Evolutionary conservation across 306 rosid species (phyloP), one percentile per base, ranked within the genome.

Genomic region (Corylus americana): DNA sequence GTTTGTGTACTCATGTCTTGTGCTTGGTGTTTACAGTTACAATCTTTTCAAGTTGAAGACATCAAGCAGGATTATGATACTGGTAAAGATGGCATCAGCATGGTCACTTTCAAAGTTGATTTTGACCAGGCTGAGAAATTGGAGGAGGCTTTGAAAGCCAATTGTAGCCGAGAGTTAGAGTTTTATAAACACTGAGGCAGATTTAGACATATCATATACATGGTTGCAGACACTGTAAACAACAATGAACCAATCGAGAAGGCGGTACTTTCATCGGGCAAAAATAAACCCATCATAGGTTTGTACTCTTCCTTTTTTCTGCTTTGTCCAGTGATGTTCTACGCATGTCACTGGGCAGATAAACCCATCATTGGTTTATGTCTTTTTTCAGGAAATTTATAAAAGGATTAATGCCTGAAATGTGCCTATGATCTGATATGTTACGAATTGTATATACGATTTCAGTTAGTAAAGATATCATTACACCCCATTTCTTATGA

Each of bases 1-100:
- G 75, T 67, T 77, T 35, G 8, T 20, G 47, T 48, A 31, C 77
- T 18, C 1, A 14, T 39, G 62, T 74, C 25, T 73, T 31, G 62
- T 70, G 35, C 49, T 63, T 74, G 70, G 6, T 75, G 70, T 81
- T 83, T 79, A 42, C 89, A 94, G 98, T 80, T 92, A 78, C 97
- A 91, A 74, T 81, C 87, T 76, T 92, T 89, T 76, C 86, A 87
- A 59, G 92, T 85, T 22, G 97, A 88, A 84, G 97, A 90, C 76
- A 80, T 94, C 73, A 86, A 85, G 75, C 95, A 92, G 80, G 98
- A 94, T 79, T 91, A 94, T 55, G 97, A 94, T 73, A 92, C 93
- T 2, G 97, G 97, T 69, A 94, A 94, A 79, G 97, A 88, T 77
- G 89, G 87, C 77, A 86, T 81, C 78, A 82, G 92, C 55, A 87